Conservation (phyloP, 2,329 filamentous ascomycete species). For the Beauveria asiatica region DNA sequence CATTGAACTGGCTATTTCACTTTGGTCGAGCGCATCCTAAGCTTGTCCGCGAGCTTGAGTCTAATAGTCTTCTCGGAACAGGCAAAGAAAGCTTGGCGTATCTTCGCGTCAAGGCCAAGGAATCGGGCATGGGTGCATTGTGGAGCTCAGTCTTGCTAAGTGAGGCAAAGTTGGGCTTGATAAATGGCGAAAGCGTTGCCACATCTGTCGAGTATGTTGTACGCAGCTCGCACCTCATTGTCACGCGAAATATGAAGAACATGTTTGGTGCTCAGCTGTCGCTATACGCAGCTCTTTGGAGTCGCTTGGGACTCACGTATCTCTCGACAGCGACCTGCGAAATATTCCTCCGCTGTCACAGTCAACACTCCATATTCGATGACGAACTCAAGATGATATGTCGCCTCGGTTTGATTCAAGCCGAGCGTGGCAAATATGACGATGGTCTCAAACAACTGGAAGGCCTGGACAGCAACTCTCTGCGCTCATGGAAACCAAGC, state of each 20-base stretch:
- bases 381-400: conserved; percentile 71
- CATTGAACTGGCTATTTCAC: conserved; percentile 91
- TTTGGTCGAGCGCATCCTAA: conserved; percentile 79
- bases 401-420: conserved; percentile 52
- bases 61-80: conserved; percentile 64
- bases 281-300: conserved; percentile 65
- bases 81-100: conserved; percentile 77
- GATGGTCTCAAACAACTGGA: conserved; percentile 45
- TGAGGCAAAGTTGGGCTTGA: conserved; percentile 73
- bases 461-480: conserved; percentile 45
- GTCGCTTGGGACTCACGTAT: conserved; percentile 57
- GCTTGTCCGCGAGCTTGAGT: conserved; percentile 61
- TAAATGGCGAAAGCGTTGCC: conserved; percentile 57
- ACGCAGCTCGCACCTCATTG: conserved; percentile 73
- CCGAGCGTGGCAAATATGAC: conserved; percentile 60
- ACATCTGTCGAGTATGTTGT: conserved; percentile 67
- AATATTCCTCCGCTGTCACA: conserved; percentile 67
- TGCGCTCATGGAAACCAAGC: conserved; percentile 67
- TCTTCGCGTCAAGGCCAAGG: conserved; percentile 76
- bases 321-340: conserved; percentile 57
- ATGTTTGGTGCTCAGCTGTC: conserved; percentile 68
- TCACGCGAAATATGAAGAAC: conserved; percentile 64
- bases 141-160: conserved; percentile 76
- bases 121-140: conserved; percentile 76
- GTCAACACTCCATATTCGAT: conserved; percentile 51